Conservation (phyloP, 306 rosid species). For the Psophocarpus tetragonolobus region DNA sequence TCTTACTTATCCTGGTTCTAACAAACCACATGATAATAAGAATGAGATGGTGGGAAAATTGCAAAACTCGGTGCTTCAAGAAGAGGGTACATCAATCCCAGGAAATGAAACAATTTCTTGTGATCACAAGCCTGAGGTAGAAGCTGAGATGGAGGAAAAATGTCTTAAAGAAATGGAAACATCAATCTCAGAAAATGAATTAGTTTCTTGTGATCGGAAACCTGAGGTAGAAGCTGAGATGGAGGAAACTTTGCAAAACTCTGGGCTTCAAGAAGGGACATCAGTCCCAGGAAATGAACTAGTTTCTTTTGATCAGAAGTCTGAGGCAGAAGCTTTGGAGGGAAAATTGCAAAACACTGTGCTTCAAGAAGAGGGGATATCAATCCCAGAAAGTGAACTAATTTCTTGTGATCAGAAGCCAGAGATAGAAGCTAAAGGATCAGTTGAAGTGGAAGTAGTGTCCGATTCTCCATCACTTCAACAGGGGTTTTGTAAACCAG, state of each 20-base stretch:
- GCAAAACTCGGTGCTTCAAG: constrained; percentile 30
- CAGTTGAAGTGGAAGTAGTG: background rate
- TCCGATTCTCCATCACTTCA: constrained; percentile 30
- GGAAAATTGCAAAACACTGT: constrained; percentile 36
- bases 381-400: constrained; percentile 38
- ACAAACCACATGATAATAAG: constrained; percentile 18
- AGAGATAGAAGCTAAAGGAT: constrained; percentile 34
- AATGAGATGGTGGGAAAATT: constrained; percentile 34
- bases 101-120: constrained; percentile 37
- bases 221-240: constrained; percentile 28
- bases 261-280: constrained; percentile 18
- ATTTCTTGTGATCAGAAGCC: background rate
- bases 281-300: constrained; percentile 38
- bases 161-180: constrained; percentile 29
- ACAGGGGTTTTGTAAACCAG: constrained; percentile 23
- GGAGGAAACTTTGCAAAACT: constrained; percentile 37
- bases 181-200: constrained; percentile 36
- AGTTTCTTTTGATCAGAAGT: constrained; percentile 31
- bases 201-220: constrained; percentile 32
- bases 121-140: constrained; percentile 35
- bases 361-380: constrained; percentile 28
- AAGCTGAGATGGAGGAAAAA: constrained; percentile 35
- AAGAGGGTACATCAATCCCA: constrained; percentile 33
- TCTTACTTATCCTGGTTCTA: constrained; percentile 26
- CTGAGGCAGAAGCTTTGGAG: constrained; percentile 35